Evolutionary conservation across 192 early-diverging fungal genomes (phyloP).

Genomic region (Linnemannia schmuckeri): DNA sequence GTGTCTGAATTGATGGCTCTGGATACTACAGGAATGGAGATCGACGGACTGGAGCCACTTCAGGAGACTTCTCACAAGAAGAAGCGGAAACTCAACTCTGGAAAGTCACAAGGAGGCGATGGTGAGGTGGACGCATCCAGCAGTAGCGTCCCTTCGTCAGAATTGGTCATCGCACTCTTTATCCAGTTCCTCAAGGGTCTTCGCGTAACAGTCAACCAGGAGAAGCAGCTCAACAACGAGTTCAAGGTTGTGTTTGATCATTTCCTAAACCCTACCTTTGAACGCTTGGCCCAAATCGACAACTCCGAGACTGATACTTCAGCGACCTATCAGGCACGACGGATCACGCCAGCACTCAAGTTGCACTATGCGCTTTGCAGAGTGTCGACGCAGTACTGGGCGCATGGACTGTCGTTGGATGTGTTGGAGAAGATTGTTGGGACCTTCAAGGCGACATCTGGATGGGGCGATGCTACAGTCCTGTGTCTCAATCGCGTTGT

Average conservation of each 20-base stretch:
- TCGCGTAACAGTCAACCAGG: constrained; percentile 40
- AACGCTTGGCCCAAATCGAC: background rate
- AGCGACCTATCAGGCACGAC: constrained; percentile 12
- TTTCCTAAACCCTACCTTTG: constrained; percentile 24
- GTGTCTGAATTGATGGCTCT: constrained; percentile 30
- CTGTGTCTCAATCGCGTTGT: constrained; percentile 41
- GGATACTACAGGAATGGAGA: constrained; percentile 27
- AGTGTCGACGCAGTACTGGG: constrained; percentile 44
- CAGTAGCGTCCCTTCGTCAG: constrained; percentile 10
- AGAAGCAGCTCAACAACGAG: constrained; percentile 51
- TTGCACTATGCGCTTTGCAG: constrained; percentile 41
- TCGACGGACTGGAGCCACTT: constrained; percentile 21
- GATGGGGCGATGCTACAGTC: constrained; percentile 30
- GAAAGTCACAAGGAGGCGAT: constrained; percentile 10
- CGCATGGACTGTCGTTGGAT: constrained; percentile 8
- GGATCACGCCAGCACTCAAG: constrained; percentile 31
- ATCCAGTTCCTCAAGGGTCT: constrained; percentile 50
- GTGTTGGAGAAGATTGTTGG: constrained; percentile 21
- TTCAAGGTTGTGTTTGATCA: constrained; percentile 28
- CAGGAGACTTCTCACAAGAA: constrained; percentile 24
- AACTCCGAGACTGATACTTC: background rate
- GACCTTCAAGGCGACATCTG: constrained; percentile 19
- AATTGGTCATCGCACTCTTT: constrained; percentile 25
- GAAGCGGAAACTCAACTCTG: constrained; percentile 52
- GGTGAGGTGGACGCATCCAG: background rate